Percentiles rank a stretch among this genome's conserved stretches.
Conservation (phyloP, 2,329 filamentous ascomycete species). For the Triangularia verruculosa region DNA sequence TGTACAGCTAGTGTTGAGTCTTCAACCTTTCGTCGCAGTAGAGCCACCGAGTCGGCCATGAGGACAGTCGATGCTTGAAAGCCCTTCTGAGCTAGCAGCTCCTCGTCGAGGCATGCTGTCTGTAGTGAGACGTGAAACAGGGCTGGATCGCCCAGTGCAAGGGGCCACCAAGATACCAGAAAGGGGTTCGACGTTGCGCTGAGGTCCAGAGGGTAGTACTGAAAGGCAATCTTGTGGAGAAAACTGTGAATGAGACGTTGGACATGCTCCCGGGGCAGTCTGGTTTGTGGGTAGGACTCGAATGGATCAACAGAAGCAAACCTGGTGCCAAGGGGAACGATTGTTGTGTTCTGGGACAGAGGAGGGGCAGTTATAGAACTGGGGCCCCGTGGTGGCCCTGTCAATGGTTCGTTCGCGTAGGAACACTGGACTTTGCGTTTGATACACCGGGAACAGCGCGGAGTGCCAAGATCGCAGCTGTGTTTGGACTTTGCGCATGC, state of each 20-base stretch:
- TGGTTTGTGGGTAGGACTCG: conserved; percentile 53
- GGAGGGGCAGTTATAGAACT: not conserved
- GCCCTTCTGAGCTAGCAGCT: conserved; percentile 49
- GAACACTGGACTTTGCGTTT: conserved; percentile 46
- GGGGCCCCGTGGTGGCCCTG: conserved; percentile 25
- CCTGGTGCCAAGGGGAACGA: conserved; percentile 16
- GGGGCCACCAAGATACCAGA: conserved; percentile 58
- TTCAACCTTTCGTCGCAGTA: conserved; percentile 50
- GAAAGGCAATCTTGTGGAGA: conserved; percentile 55
- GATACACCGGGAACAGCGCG: conserved; percentile 53
- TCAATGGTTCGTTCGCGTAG: conserved; percentile 54
- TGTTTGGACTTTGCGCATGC: conserved; percentile 55
- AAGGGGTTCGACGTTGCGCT: conserved; percentile 54
- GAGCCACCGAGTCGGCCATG: conserved; percentile 54
- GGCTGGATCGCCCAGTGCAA: conserved; percentile 53
- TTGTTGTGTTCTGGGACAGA: not conserved
- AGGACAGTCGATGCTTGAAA: conserved; percentile 53
- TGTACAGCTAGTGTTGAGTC: conserved; percentile 46
- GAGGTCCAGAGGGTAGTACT: conserved; percentile 58
- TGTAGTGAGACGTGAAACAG: conserved; percentile 59
- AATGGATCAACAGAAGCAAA: conserved; percentile 50
- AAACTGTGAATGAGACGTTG: conserved; percentile 57
- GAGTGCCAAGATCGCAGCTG: conserved; percentile 53
- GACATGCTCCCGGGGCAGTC: conserved; percentile 48
- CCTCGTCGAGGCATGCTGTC: conserved; percentile 56